phyloP scores from a whole-genome alignment of 352 stramenopile genomes.

The Peronospora farinosa region DNA sequence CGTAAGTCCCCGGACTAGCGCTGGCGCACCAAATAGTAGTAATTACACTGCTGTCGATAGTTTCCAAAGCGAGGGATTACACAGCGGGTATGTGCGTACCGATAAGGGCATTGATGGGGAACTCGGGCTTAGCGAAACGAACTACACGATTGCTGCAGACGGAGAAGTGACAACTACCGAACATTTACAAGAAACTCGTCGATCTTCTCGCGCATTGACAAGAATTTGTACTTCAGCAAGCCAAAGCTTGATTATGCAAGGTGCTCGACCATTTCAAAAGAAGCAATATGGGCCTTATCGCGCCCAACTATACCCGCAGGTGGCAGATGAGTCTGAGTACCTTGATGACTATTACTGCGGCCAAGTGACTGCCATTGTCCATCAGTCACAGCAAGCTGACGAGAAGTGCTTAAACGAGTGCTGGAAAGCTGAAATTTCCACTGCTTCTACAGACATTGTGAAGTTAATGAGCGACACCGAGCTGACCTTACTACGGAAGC shows the following conservation, averaged over 20 bases:
- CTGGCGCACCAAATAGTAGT: conserved; percentile 9
- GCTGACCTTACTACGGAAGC: conserved; percentile 50
- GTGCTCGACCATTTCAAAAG: conserved; percentile 11
- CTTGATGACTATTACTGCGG: conserved; percentile 52
- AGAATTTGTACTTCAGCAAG: conserved; percentile 50
- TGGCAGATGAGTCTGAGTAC: conserved; percentile 55
- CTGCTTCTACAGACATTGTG: not conserved
- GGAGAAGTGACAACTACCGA: conserved; percentile 12
- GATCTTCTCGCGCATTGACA: conserved; percentile 52
- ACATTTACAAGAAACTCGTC: conserved; percentile 37
- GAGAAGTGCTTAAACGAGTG: conserved; percentile 37
- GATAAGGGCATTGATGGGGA: conserved; percentile 16
- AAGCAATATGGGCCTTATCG: conserved; percentile 23
- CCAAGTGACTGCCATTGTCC: conserved; percentile 39
- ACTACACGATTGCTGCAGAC: conserved; percentile 18
- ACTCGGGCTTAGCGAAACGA: conserved; percentile 5
- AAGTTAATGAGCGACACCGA: conserved; percentile 28
- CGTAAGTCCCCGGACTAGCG: conserved; percentile 7
- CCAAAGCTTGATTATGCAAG: conserved; percentile 42
- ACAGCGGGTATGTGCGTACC: conserved; percentile 9
- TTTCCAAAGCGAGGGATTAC: conserved; percentile 5
- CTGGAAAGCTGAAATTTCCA: conserved; percentile 27
- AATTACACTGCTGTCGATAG: conserved; percentile 13
- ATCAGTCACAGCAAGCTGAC: conserved; percentile 29
- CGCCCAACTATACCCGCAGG: conserved; percentile 21